Percentiles rank a stretch among this genome's conserved stretches.
These are phyloP conservation scores for Fusarium clavum DNA, from an alignment of 2,329 filamentous ascomycete species.

Conservation along the genomic window DNA sequence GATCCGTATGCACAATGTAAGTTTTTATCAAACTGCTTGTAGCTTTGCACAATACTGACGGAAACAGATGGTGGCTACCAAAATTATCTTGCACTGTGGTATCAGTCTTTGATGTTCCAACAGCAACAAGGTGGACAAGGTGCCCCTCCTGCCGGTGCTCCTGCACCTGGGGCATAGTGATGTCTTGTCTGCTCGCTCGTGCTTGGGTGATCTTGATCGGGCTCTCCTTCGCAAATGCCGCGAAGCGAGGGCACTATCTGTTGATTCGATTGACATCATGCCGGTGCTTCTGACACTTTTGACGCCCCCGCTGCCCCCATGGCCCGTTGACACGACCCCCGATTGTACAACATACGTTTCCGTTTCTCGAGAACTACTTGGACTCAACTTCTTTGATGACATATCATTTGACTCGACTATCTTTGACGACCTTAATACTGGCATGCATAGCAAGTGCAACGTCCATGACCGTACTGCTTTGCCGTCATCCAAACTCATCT, in stretches of 20 bases:
- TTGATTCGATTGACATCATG: constrained; percentile 51
- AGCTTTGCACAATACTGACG: not conserved
- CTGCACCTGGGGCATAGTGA: constrained; percentile 55
- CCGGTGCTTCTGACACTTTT: constrained; percentile 42
- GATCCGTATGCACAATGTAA: constrained; percentile 83
- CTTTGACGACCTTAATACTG: constrained; percentile 44
- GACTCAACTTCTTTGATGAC: constrained; percentile 45
- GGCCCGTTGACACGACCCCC: constrained; percentile 47
- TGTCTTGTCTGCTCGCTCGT: constrained; percentile 44
- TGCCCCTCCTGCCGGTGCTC: constrained; percentile 50
- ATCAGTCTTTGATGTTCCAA: constrained; percentile 70
- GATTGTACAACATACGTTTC: constrained; percentile 49
- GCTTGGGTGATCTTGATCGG: constrained; percentile 52
- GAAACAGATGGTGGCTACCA: constrained; percentile 80
- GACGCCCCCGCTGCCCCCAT: constrained; percentile 38
- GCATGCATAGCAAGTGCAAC: constrained; percentile 34
- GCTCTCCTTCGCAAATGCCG: constrained; percentile 42
- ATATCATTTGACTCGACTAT: constrained; percentile 46
- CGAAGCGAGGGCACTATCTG: constrained; percentile 42
- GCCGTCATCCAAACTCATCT: constrained; percentile 31
- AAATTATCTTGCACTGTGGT: constrained; percentile 84
- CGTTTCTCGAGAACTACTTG: constrained; percentile 42
- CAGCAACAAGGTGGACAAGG: constrained; percentile 56
- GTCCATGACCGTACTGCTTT: constrained; percentile 40
- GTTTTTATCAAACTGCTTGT: constrained; percentile 46